Conservation (phyloP, 1,284 basidiomycete species). For the Sparassis latifolia region DNA sequence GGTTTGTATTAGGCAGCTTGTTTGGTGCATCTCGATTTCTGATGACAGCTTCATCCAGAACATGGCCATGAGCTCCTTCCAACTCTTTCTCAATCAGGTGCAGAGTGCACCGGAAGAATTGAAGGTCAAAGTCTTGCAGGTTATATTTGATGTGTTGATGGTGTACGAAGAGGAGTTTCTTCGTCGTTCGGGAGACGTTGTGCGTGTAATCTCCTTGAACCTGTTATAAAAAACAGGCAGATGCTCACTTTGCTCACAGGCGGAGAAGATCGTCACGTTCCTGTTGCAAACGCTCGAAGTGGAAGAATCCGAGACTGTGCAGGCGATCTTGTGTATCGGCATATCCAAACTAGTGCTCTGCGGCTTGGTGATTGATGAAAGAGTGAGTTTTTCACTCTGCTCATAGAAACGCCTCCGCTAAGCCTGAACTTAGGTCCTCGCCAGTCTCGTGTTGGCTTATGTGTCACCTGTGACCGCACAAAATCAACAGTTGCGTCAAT, state of each 20-base stretch:
- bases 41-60: slow-evolving; percentile 39
- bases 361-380: slow-evolving; percentile 74
- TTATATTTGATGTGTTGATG: slow-evolving; percentile 89
- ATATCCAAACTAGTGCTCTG: slow-evolving; percentile 87
- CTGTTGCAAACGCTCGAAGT: slow-evolving; percentile 70
- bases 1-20: slow-evolving; percentile 46
- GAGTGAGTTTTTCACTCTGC: slow-evolving; percentile 34
- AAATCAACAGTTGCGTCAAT: slow-evolving; percentile 88
- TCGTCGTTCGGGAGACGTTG: slow-evolving; percentile 43
- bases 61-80: slow-evolving; percentile 89
- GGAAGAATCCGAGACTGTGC: slow-evolving; percentile 72
- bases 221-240: neutral
- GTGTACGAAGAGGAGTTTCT: slow-evolving; percentile 82
- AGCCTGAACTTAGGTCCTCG: slow-evolving; percentile 53
- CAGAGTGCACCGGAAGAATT: slow-evolving; percentile 73
- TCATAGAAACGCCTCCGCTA: neutral
- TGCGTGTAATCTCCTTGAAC: slow-evolving; percentile 36
- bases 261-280: slow-evolving; percentile 67
- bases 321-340: slow-evolving; percentile 78
- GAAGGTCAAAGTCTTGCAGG: slow-evolving; percentile 77
- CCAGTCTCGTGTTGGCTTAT: slow-evolving; percentile 77
- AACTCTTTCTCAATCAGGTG: slow-evolving; percentile 85
- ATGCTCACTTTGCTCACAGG: slow-evolving; percentile 30
- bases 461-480: slow-evolving; percentile 82
- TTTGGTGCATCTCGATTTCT: slow-evolving; percentile 75